Evolutionary conservation across 2,329 filamentous ascomycete genomes (phyloP).

Genomic region (Sporothrix schenckii): DNA sequence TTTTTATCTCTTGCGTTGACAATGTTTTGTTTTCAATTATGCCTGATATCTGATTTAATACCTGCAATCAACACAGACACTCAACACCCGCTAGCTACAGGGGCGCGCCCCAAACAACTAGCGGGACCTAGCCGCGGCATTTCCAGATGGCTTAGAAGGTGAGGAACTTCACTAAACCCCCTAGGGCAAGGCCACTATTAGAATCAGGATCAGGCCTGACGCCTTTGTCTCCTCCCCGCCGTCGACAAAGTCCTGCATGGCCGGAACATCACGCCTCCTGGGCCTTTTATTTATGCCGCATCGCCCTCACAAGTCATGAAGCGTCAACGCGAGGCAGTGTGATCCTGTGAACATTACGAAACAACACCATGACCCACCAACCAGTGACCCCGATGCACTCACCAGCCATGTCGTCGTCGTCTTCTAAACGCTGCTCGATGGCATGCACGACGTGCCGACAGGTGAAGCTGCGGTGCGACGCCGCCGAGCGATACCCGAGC

Average conservation of each 20-base stretch:
- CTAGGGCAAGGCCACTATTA: background rate
- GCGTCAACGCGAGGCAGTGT: no score
- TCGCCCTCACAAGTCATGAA: no score
- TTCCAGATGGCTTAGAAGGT: background rate
- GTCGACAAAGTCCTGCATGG: no score
- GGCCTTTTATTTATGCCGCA: no score
- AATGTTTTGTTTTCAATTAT: no score
- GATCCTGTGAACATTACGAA: no score
- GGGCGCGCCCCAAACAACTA: background rate
- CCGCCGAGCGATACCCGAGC: constrained; percentile 22
- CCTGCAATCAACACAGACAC: background rate
- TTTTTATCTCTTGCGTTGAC: no score
- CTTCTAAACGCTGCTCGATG: constrained; percentile 27
- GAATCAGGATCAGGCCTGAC: background rate
- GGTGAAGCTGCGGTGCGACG: constrained; percentile 31
- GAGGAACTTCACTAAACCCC: background rate
- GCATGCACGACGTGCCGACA: constrained; percentile 32
- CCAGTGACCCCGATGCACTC: background rate
- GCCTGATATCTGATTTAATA: no score
- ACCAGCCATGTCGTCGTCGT: background rate
- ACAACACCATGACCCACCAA: background rate
- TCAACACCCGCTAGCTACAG: background rate
- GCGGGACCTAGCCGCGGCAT: background rate
- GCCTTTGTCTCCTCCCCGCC: background rate
- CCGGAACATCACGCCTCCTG: no score